Evolutionary conservation across 139 green algal species (phyloP).

Genomic region (Zygnema circumcarinatum): DNA sequence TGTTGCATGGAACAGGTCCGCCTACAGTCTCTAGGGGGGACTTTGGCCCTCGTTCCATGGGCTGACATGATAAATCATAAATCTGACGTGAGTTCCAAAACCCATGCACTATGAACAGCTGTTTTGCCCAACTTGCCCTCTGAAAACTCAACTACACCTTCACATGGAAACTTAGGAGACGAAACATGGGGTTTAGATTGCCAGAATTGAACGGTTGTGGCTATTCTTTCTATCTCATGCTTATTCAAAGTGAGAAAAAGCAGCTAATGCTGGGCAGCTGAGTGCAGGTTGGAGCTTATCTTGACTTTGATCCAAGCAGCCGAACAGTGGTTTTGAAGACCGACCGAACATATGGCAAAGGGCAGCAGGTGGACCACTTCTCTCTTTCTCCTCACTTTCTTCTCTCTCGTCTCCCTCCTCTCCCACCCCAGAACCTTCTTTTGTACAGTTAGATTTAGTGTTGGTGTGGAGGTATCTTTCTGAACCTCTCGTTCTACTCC

Average conservation of each 20-base stretch:
- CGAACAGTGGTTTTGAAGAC: slow-evolving; percentile 64
- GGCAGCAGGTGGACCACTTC: slow-evolving; percentile 65
- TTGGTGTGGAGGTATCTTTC: no score
- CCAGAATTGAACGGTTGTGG: no score
- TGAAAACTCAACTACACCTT: no score
- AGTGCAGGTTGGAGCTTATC: background rate
- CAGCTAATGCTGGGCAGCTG: no score
- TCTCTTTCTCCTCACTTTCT: background rate
- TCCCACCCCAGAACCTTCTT: background rate
- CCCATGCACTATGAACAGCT: no score
- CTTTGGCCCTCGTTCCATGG: slow-evolving; percentile 71
- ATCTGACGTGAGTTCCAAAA: slow-evolving; percentile 58
- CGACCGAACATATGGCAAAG: slow-evolving; percentile 65
- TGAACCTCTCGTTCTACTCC: no score
- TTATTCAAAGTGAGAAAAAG: no score
- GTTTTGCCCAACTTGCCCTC: no score
- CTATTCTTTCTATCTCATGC: no score
- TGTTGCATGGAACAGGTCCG: slow-evolving; percentile 57
- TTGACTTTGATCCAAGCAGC: background rate
- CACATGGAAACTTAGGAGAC: no score
- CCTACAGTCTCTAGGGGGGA: slow-evolving; percentile 49
- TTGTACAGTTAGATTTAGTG: slow-evolving; percentile 1
- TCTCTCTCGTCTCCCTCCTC: slow-evolving; percentile 23
- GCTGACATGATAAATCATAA: slow-evolving; percentile 76
- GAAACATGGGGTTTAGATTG: no score